These are phyloP conservation scores for Ogataea pini DNA, from an alignment of 805 yeast species.

Conservation along the genomic window DNA sequence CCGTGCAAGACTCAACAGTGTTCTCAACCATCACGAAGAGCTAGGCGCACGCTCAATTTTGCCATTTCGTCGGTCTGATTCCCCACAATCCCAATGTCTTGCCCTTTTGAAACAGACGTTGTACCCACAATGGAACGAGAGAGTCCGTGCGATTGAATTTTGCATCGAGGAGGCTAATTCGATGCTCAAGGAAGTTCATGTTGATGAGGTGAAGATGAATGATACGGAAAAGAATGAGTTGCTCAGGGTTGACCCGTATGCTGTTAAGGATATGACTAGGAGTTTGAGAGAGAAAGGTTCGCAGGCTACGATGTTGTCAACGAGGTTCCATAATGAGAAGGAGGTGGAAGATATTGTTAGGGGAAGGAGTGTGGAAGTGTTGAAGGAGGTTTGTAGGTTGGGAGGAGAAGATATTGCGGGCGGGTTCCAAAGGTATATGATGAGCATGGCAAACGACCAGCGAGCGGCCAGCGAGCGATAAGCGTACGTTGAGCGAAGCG, in stretches of 20 bases:
- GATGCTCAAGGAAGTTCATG: constrained; percentile 35
- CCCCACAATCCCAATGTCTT: constrained; percentile 34
- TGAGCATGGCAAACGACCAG: constrained; percentile 4
- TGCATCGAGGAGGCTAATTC: constrained; percentile 39
- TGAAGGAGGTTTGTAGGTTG: constrained; percentile 38
- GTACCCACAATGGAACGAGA: constrained; percentile 49
- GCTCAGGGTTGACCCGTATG: constrained; percentile 52
- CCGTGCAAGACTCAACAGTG: constrained; percentile 43
- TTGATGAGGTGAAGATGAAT: constrained; percentile 20
- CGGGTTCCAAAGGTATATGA: constrained; percentile 18
- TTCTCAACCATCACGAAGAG: constrained; percentile 34
- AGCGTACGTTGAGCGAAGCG: background rate
- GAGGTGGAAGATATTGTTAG: constrained; percentile 43
- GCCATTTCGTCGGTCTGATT: constrained; percentile 15
- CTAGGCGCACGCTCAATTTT: constrained; percentile 22
- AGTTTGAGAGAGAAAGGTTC: constrained; percentile 32
- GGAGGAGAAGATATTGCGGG: constrained; percentile 13
- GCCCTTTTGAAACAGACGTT: constrained; percentile 38
- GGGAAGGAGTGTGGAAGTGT: constrained; percentile 35
- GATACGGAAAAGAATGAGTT: constrained; percentile 24
- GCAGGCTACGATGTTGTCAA: constrained; percentile 32
- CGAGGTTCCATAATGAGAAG: constrained; percentile 42
- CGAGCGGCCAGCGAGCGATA: background rate
- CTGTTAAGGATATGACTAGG: constrained; percentile 40
- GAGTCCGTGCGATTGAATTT: constrained; percentile 42